Base-by-base conservation (phyloP, 1,284 basidiomycete species). In the Trichosporon ovoides region DNA sequence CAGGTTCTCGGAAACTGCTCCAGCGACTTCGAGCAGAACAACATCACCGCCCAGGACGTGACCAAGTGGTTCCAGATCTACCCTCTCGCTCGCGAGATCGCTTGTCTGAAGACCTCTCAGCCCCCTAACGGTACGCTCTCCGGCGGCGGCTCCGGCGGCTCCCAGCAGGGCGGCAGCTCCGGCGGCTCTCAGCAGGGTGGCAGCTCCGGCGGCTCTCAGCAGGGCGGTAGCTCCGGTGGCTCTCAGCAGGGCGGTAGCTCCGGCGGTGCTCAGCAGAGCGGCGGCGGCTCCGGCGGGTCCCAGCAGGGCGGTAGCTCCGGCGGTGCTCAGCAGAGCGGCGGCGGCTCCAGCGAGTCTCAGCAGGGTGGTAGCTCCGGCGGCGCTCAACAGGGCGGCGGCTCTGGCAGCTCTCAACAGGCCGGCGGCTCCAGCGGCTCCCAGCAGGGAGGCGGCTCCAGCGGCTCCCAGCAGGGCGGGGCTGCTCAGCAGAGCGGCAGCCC, bases 1-100 rank as follows among this genome's bases (percentile, higher is more conserved):
- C 50, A 63, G 6, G 57, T 77, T 61, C 24, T 64, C 14, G 20
- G 49, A 3, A 63, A 66, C 16, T 78, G 77, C 62, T 57, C 65
- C 10, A 56, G 56, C 38, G 73, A 77, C 58, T 50, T 78, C 34
- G 14, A 51, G 9, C 56, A 59, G 2, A 67, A 58, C 22, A 67
- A 67, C 31, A 36, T 75, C 28, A 58, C 59, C 55, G 65, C 70
- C 62, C 20, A 59, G 40, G 67, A 65, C 18, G 54, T 78, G 36
- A 38, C 51, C 14, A 56, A 51, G n/a, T 60, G 68, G 38, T 53
- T 71, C 48, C 52, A 55, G 53, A 53, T 63, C 13, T 75, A 76
- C 61, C 73, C 70, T 4, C 62, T 74, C 20, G 71, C 72, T 13
- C 66, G 75, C 19, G 73, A 78, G 61, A 63, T 75, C 13, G 55